Percentiles rank a stretch among this genome's conserved stretches.
These are phyloP conservation scores for Ustilago xerochloae DNA, from an alignment of 1,284 basidiomycete species.

Conservation along the genomic window DNA sequence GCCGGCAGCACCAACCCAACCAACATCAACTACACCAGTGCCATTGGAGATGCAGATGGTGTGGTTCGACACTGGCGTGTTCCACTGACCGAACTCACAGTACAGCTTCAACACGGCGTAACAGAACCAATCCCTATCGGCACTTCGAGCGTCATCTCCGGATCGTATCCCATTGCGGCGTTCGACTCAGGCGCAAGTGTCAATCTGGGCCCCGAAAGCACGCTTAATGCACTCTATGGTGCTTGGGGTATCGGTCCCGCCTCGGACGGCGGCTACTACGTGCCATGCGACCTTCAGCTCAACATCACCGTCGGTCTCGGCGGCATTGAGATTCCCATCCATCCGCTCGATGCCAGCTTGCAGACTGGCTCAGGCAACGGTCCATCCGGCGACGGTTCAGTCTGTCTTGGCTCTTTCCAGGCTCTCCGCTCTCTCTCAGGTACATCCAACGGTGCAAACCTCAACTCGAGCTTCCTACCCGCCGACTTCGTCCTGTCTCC, in stretches of 20 bases:
- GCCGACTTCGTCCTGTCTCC: conserved; percentile 61
- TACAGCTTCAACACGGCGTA: conserved; percentile 37
- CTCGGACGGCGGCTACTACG: conserved; percentile 57
- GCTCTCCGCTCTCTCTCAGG: conserved; percentile 43
- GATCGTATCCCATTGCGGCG: conserved; percentile 46
- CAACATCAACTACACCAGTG: conserved; percentile 40
- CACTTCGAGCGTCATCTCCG: conserved; percentile 34
- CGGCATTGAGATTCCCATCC: conserved; percentile 50
- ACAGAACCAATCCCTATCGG: conserved; percentile 39
- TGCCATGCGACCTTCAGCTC: conserved; percentile 55
- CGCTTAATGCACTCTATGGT: conserved; percentile 60
- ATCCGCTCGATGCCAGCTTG: conserved; percentile 59
- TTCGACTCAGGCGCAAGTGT: conserved; percentile 55
- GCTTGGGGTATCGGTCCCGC: conserved; percentile 58
- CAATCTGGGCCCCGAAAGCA: conserved; percentile 48
- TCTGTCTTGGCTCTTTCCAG: conserved; percentile 63
- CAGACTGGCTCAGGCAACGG: conserved; percentile 28
- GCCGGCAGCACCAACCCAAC: conserved; percentile 29
- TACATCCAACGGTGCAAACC: conserved; percentile 28
- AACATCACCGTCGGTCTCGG: conserved; percentile 55
- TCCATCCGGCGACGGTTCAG: conserved; percentile 19
- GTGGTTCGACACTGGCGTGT: conserved; percentile 55
- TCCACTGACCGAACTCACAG: conserved; percentile 41
- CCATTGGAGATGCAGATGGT: conserved; percentile 49
- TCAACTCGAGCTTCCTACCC: conserved; percentile 38